A percentile compares a stretch with the other conserved stretches of the same genome.
Evolutionary conservation across 1,284 basidiomycete species (phyloP).

Genomic region (Tilletia indica): DNA sequence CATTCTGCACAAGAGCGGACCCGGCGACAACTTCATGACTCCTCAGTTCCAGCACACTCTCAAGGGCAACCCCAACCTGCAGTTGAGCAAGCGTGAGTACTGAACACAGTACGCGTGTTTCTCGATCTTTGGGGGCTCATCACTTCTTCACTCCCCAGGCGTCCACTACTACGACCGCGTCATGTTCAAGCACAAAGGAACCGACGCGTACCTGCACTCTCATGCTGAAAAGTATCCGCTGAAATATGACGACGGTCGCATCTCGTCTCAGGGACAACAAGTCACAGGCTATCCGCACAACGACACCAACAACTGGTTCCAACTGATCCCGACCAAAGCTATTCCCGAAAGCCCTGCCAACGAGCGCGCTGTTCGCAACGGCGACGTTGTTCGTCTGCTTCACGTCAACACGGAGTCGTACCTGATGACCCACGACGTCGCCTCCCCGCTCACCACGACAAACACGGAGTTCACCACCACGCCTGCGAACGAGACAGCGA

Average conservation of each 20-base stretch:
- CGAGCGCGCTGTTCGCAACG: conserved; percentile 81
- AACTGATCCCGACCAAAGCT: conserved; percentile 81
- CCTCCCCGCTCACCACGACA: conserved; percentile 92
- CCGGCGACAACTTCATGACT: conserved; percentile 96
- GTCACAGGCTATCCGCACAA: conserved; percentile 95
- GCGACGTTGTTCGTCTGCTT: conserved; percentile 82
- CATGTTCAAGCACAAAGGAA: conserved; percentile 84
- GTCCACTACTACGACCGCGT: conserved; percentile 88
- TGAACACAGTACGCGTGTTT: not conserved
- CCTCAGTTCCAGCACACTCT: conserved; percentile 97
- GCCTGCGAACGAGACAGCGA: conserved; percentile 62
- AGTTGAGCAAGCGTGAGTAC: conserved; percentile 67
- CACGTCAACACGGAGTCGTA: conserved; percentile 81
- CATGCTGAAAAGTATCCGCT: conserved; percentile 86
- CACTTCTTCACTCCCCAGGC: conserved; percentile 62
- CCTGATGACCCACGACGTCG: conserved; percentile 94
- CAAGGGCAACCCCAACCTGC: conserved; percentile 81
- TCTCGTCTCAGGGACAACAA: conserved; percentile 94
- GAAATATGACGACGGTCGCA: conserved; percentile 91
- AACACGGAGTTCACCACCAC: conserved; percentile 84
- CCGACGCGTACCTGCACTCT: conserved; percentile 89
- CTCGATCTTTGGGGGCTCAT: not conserved
- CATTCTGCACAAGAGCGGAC: conserved; percentile 82
- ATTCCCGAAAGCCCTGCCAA: conserved; percentile 74
- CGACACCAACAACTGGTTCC: conserved; percentile 94